Evolutionary conservation across 2,329 filamentous ascomycete genomes (phyloP).

Genomic region (Drechslerella coelobrocha): DNA sequence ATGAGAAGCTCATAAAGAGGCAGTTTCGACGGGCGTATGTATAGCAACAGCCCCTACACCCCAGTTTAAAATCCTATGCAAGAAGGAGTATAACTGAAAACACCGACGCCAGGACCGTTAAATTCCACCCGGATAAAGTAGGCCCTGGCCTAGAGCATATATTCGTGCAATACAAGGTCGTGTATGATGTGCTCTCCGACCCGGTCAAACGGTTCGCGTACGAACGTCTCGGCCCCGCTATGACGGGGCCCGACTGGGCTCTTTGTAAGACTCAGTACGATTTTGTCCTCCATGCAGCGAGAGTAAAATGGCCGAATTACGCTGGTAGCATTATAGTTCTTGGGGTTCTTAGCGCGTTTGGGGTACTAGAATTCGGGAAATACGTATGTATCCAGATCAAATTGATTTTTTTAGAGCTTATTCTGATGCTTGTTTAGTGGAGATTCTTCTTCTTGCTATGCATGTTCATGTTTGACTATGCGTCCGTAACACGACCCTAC

Average conservation of each 20-base stretch:
- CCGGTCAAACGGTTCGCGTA: slow-evolving; percentile 82
- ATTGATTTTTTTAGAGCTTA: neutral
- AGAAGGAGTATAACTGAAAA: neutral
- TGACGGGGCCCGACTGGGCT: slow-evolving; percentile 67
- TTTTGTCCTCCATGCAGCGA: slow-evolving; percentile 73
- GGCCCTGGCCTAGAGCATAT: slow-evolving; percentile 61
- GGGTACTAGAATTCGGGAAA: slow-evolving; percentile 72
- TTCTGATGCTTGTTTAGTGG: slow-evolving; percentile 56
- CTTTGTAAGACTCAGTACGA: slow-evolving; percentile 74
- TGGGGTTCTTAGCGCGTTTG: slow-evolving; percentile 69
- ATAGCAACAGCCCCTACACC: slow-evolving; percentile 66
- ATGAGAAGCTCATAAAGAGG: slow-evolving; percentile 79
- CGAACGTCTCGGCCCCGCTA: slow-evolving; percentile 80
- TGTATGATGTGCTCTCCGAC: slow-evolving; percentile 81
- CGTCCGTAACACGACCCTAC: slow-evolving; percentile 53
- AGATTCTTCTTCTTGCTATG: slow-evolving; percentile 64
- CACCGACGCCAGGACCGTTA: slow-evolving; percentile 24
- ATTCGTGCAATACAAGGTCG: slow-evolving; percentile 83
- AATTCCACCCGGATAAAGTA: slow-evolving; percentile 81
- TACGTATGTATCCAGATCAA: slow-evolving; percentile 58
- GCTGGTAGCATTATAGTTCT: slow-evolving; percentile 65
- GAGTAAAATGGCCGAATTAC: slow-evolving; percentile 69
- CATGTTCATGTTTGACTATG: slow-evolving; percentile 66
- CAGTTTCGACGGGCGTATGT: slow-evolving; percentile 74
- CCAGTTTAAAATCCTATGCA: neutral